Percentiles rank a stretch among this genome's conserved stretches.
Evolutionary conservation across 139 green algal species (phyloP).

Genomic region (Chlamydomonas incerta): DNA sequence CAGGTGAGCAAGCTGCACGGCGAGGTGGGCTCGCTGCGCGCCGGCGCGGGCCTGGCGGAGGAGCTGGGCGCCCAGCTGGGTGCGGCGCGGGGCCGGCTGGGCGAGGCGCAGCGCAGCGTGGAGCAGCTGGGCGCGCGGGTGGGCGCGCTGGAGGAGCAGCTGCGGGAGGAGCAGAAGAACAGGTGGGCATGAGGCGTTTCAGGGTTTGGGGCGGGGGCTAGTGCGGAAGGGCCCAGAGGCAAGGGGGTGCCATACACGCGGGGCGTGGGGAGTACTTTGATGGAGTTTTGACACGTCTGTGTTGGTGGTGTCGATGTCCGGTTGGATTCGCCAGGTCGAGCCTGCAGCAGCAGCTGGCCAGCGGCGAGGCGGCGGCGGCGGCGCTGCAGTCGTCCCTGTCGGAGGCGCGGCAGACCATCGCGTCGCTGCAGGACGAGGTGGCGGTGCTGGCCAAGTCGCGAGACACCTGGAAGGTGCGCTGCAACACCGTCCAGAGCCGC

Average conservation of each 20-base stretch:
- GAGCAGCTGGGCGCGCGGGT: not conserved
- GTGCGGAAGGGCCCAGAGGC: too few relatives aligned
- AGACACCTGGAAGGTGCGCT: slow-evolving; percentile 29
- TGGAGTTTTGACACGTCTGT: too few relatives aligned
- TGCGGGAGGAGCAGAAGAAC: slow-evolving; percentile 18
- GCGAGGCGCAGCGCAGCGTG: slow-evolving; percentile 26
- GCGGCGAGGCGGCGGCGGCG: not conserved
- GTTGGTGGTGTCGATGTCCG: too few relatives aligned
- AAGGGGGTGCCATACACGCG: too few relatives aligned
- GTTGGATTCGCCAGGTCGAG: slow-evolving; percentile 8
- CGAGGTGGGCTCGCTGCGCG: slow-evolving; percentile 10
- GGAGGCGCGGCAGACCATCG: not conserved
- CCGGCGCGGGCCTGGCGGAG: not conserved
- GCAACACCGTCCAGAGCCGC: too few relatives aligned
- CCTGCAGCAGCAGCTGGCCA: slow-evolving; percentile 32
- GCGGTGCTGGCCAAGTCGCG: slow-evolving; percentile 30
- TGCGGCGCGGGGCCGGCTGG: not conserved
- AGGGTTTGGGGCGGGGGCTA: not conserved
- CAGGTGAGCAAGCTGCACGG: slow-evolving; percentile 36
- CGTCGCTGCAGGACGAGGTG: slow-evolving; percentile 36
- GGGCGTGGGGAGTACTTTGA: too few relatives aligned
- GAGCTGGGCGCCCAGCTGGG: slow-evolving; percentile 24
- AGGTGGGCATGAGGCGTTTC: not conserved
- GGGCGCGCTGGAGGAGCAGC: not conserved
- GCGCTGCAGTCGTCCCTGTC: slow-evolving; percentile 14